Evolutionary conservation across 768 basidiomycete species (phyloP).

Genomic region (Kwoniella shandongensis): DNA sequence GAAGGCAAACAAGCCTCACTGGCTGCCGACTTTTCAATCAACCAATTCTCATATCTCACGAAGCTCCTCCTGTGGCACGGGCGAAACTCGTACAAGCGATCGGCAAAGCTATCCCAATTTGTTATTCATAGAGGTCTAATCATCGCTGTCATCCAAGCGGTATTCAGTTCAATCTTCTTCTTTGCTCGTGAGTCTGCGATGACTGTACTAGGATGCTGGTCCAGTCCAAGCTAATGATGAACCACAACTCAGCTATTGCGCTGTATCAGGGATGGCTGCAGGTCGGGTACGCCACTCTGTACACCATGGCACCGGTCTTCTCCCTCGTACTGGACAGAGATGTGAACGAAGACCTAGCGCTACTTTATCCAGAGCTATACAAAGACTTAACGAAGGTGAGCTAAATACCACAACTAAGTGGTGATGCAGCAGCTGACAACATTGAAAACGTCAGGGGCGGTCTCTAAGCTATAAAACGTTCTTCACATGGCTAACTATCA

Average conservation of each 20-base stretch:
- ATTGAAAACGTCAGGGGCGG: constrained; percentile 65
- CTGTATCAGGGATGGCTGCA: constrained; percentile 97
- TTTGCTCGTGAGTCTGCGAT: constrained; percentile 49
- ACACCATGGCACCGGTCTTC: constrained; percentile 98
- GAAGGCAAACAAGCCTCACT: constrained; percentile 98
- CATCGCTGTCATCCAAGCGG: constrained; percentile 96
- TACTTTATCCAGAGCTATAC: constrained; percentile 95
- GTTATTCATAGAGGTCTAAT: constrained; percentile 97
- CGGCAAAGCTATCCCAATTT: constrained; percentile 95
- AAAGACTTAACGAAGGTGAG: constrained; percentile 92
- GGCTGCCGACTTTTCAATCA: constrained; percentile 98
- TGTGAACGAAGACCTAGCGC: constrained; percentile 89
- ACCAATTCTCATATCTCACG: constrained; percentile 91
- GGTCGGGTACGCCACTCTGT: constrained; percentile 92
- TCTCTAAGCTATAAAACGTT: constrained; percentile 96
- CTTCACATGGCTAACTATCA: constrained; percentile 97
- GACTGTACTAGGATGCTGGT: too few relatives aligned
- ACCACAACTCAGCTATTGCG: constrained; percentile 69
- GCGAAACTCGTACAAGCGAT: constrained; percentile 95
- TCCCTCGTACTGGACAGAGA: constrained; percentile 94
- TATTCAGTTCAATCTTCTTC: constrained; percentile 70
- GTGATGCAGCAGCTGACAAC: neutral
- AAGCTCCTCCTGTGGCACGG: constrained; percentile 98
- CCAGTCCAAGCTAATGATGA: neutral
- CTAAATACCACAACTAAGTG: constrained; percentile 7